Percentiles rank a stretch among this genome's conserved stretches.
These are phyloP conservation scores for Magnaporthales sp. DNA, from an alignment of 2,329 filamentous ascomycete genomes.

Conservation along the genomic window DNA sequence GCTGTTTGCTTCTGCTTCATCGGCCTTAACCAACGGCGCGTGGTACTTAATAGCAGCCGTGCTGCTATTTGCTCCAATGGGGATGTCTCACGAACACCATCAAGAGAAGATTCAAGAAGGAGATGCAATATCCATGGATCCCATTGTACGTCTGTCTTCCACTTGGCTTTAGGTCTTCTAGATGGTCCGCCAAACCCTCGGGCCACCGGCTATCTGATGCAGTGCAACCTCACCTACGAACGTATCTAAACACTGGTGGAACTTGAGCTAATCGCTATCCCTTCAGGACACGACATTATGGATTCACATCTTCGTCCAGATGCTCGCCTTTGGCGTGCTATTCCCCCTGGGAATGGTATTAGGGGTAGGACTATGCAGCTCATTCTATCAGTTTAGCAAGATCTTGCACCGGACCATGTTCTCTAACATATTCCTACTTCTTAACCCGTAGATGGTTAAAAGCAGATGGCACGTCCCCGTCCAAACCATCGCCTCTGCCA, in stretches of 20 bases:
- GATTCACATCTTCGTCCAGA: slow-evolving; percentile 87
- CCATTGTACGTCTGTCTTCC: slow-evolving; percentile 24
- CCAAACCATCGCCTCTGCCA: slow-evolving; percentile 63
- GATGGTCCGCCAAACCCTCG: background rate
- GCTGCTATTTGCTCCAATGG: slow-evolving; percentile 11
- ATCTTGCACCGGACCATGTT: background rate
- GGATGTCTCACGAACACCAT: slow-evolving; percentile 38
- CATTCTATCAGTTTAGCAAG: background rate
- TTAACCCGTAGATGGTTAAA: slow-evolving; percentile 59
- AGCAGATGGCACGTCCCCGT: slow-evolving; percentile 92
- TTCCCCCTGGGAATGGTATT: slow-evolving; percentile 79
- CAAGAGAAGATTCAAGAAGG: slow-evolving; percentile 57
- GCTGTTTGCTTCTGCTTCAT: background rate
- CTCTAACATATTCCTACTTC: background rate
- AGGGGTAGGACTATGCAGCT: background rate
- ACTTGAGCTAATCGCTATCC: slow-evolving; percentile 9
- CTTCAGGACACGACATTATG: slow-evolving; percentile 75
- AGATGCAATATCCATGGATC: slow-evolving; percentile 59
- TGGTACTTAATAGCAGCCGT: slow-evolving; percentile 6
- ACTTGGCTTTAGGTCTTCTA: background rate
- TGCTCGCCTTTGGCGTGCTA: slow-evolving; percentile 79
- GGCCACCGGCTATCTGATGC: background rate
- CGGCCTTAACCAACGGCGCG: background rate
- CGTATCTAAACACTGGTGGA: background rate
- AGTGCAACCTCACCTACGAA: slow-evolving; percentile 4